Base-by-base conservation (phyloP, 2,329 filamentous ascomycete species). In the Alternaria angustiovoidea region DNA sequence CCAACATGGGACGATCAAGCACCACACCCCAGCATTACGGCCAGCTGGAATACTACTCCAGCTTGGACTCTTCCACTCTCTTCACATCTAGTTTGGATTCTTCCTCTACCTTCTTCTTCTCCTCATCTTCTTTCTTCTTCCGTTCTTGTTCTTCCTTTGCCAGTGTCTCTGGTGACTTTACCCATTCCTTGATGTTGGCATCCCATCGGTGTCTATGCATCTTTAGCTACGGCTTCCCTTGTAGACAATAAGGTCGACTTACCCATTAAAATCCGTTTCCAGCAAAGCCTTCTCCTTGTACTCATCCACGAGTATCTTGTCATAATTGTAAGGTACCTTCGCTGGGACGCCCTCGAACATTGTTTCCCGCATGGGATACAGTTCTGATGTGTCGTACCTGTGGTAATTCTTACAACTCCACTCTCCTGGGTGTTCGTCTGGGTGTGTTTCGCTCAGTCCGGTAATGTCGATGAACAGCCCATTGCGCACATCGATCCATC, bases 381-480 rank as follows among this genome's bases (percentile, higher is more conserved):
- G 81, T 68, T 95, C 91, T n/a, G 81, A 81, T 26, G 86, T 88
- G 42, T 81, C 79, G 77, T 95, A 95, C 46, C 84, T 81, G 78
- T 96, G 92, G 70, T 85, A 85, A 74, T 95, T 94, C 81, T 94
- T 94, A 81, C 91, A 94, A 71, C 87, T 88, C 87, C 90, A 91
- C 30, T 91, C 76, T 7, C 90, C 90, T 0, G 91, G 90, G 20
- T 80, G 70, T 2, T 76, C 77, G 16, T 81, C 80, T 0, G 86
- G 84, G 32, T 92, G 83, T 20, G 89, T 86, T 80, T 93, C 89
- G 51, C 87, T 86, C 36, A 95, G 80, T 12, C 87, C 91, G 1
- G 92, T 95, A 71, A 96, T 93, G 76, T 95, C 92, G 76, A 95
- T 88, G 77, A 91, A 96, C 71, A 94, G 84, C 48, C 92, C 92